Percentiles rank a stretch among this genome's conserved stretches.
These are phyloP conservation scores for Cadophora luteo-olivacea DNA, from an alignment of 2,329 filamentous ascomycete species.

Conservation along the genomic window DNA sequence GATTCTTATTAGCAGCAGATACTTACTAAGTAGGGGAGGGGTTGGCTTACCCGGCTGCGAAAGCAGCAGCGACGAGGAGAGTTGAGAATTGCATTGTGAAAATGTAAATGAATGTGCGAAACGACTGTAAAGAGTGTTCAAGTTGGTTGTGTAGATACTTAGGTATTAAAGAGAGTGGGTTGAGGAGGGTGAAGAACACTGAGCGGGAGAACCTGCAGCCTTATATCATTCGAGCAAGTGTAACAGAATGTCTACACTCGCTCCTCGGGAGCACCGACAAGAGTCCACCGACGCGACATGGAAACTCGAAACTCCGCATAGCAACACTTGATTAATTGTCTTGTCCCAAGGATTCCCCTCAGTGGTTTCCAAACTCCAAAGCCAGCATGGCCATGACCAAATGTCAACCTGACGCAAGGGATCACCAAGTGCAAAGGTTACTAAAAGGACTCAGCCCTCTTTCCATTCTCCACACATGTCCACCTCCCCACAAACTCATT, in stretches of 20 bases:
- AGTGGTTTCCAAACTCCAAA: neutral
- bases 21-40: neutral
- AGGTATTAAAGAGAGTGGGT: conserved; percentile 5
- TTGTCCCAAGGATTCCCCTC: neutral
- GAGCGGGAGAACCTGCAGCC: neutral
- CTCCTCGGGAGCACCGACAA: neutral
- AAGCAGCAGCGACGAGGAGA: conserved; percentile 18
- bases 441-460: conserved; percentile 8
- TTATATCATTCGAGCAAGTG: neutral
- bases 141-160: neutral
- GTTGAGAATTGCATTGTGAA: conserved; percentile 29
- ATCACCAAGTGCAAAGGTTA: neutral
- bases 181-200: neutral
- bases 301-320: conserved; percentile 9
- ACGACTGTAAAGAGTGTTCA: neutral
- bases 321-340: conserved; percentile 9
- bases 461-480: neutral
- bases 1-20: neutral
- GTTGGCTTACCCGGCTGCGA: conserved; percentile 20
- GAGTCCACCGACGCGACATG: neutral
- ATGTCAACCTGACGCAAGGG: neutral
- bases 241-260: neutral
- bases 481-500: neutral
- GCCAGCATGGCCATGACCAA: neutral
- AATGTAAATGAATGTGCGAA: conserved; percentile 10